A percentile compares a stretch with the other conserved stretches of the same genome.
Conservation (phyloP, 306 rosid species). For the Comarum palustre region DNA sequence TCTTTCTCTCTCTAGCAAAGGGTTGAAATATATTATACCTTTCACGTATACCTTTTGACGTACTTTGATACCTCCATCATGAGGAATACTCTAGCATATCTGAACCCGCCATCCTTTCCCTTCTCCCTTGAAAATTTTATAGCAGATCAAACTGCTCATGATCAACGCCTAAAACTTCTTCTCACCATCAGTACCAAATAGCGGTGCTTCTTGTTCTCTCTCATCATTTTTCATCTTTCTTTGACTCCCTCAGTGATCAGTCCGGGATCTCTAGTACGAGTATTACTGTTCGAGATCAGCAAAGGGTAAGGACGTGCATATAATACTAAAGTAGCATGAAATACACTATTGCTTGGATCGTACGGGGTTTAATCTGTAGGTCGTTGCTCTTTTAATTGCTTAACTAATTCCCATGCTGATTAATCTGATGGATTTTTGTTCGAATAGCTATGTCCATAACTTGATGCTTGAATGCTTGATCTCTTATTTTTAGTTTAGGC, state of each 20-base stretch:
- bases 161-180: constrained; percentile 35
- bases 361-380: too few relatives aligned
- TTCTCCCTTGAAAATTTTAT: constrained; percentile 14
- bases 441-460: not conserved
- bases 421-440: not conserved
- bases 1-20: too few relatives aligned
- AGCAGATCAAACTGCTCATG: constrained; percentile 22
- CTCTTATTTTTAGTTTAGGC: not conserved
- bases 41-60: too few relatives aligned
- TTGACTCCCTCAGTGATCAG: constrained; percentile 33
- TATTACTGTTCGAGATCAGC: constrained; percentile 22
- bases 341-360: not conserved
- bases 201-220: constrained; percentile 35
- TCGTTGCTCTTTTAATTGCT: not conserved
- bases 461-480: too few relatives aligned
- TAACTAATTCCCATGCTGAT: not conserved
- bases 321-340: not conserved
- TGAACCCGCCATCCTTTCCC: constrained; percentile 44
- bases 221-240: constrained; percentile 30
- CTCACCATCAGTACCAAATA: constrained; percentile 6
- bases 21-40: not conserved
- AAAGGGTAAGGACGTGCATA: constrained; percentile 35
- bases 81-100: constrained; percentile 50
- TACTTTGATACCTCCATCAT: not conserved
- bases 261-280: constrained; percentile 10